Base-by-base conservation (phyloP, 768 basidiomycete genomes). In the Albatrellus ellisii region DNA sequence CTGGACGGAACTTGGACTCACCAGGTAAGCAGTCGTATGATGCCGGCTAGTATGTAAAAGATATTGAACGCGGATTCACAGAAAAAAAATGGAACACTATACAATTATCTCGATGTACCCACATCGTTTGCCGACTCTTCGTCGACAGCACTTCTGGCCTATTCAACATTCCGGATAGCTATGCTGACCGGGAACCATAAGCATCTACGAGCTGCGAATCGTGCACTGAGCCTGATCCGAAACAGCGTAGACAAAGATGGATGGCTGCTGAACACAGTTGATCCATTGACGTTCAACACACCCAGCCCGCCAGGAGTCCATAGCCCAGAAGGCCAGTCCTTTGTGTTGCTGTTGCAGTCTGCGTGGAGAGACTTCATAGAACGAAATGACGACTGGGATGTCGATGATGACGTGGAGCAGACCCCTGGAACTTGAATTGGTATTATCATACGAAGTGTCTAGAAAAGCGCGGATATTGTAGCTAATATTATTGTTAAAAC, bases 101-200 rank as follows among this genome's bases (percentile, higher is more conserved):
- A 61, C 35, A 79, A 79, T 52, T 69, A 70, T 48, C 63, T 75
- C 22, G 66, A 72, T 49, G 58, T 71, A 42, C 48, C 62, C 1
- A 54, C 47, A 15, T 68, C 72, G 1, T 79, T 77, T 56, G 55
- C 58, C 5, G 77, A 80, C 50, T 59, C 71, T 2, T 57, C 76
- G 2, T 62, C 67, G 12, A 78, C 76, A 3, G 75, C 77, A 0
- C 60, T 79, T 4, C 60, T 79, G 33, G 75, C 73, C 2, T 62
- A 75, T 1, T 61, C 67, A 7, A 72, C 74, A 6, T 77, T 72
- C 52, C 68, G 76, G 26, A 63, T 74, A 56, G 70, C 72, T n/a
- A 46, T 55, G 4, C 57, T 72, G 43, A 66, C 64, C 4, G 53
- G 60, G 27, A 57, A 64, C 45, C 50, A 48, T 18, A 53, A 58